Conservation (phyloP, 2,329 filamentous ascomycete species). For the Alternaria solani region DNA sequence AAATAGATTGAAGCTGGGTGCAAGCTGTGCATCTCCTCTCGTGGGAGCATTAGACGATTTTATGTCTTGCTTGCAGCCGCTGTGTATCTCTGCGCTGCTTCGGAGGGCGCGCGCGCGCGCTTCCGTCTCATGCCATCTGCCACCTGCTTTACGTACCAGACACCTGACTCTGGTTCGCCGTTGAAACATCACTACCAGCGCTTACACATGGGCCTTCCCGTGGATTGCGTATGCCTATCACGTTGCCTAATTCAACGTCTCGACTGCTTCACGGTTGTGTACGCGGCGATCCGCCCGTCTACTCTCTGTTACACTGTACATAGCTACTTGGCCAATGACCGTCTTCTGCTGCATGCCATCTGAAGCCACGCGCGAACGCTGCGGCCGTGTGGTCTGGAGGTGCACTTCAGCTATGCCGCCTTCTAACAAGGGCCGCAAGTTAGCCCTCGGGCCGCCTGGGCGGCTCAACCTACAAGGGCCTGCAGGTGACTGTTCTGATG, state of each 20-base stretch:
- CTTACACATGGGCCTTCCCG: constrained; percentile 37
- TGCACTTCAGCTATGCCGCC: constrained; percentile 26
- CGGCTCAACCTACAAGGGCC: constrained; percentile 36
- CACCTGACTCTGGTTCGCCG: constrained; percentile 43
- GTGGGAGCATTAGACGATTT: constrained; percentile 39
- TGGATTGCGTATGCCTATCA: constrained; percentile 32
- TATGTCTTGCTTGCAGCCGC: constrained; percentile 49
- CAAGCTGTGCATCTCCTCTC: constrained; percentile 35
- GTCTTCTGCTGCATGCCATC: constrained; percentile 25
- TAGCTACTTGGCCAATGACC: constrained; percentile 34
- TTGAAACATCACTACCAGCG: constrained; percentile 46
- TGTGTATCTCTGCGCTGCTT: constrained; percentile 40
- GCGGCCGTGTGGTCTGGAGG: constrained; percentile 23
- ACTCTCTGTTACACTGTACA: constrained; percentile 28
- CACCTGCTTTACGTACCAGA: constrained; percentile 36
- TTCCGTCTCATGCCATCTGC: constrained; percentile 42
- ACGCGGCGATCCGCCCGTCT: constrained; percentile 31
- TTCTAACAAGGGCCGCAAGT: constrained; percentile 10
- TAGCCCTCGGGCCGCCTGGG: constrained; percentile 11
- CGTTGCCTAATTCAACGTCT: constrained; percentile 35
- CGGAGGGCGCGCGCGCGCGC: constrained; percentile 46
- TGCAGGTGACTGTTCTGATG: constrained; percentile 32
- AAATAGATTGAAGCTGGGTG: constrained; percentile 35
- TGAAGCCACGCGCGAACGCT: constrained; percentile 42
- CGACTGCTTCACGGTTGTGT: constrained; percentile 28